phyloP scores from a whole-genome alignment of 306 rosid genomes.

The Cyamopsis tetragonoloba region DNA sequence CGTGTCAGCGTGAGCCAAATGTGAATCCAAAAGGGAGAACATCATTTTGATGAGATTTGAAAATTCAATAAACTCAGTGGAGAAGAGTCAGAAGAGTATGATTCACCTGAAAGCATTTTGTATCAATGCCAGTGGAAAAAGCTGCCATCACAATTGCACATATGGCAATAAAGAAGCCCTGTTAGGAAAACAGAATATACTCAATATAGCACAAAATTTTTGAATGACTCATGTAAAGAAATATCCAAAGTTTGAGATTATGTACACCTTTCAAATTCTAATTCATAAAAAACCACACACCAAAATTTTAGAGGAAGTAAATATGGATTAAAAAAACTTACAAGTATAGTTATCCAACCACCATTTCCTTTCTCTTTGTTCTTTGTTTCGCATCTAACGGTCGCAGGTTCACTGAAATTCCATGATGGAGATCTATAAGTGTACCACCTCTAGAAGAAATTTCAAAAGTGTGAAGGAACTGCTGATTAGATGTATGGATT shows the following conservation, averaged over 20 bases:
- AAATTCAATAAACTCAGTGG: neutral
- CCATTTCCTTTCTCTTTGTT: slow-evolving; percentile 34
- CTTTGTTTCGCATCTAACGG: slow-evolving; percentile 45
- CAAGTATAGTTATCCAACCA: slow-evolving; percentile 66
- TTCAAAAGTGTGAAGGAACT: neutral
- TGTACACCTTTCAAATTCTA: neutral
- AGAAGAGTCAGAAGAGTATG: neutral
- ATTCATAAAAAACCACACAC: neutral
- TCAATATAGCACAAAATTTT: neutral
- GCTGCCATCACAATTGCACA: slow-evolving; percentile 78
- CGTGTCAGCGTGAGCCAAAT: no score
- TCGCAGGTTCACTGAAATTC: slow-evolving; percentile 65
- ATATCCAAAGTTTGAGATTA: neutral
- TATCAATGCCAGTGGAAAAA: slow-evolving; percentile 88
- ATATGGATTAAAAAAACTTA: slow-evolving; percentile 37
- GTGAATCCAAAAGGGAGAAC: no score
- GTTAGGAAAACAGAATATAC: slow-evolving; percentile 12
- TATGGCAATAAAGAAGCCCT: slow-evolving; percentile 81
- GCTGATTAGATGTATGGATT: neutral
- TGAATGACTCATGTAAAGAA: neutral
- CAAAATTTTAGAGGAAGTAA: neutral
- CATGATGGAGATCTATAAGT: slow-evolving; percentile 20
- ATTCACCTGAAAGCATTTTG: slow-evolving; percentile 76
- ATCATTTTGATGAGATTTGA: no score
- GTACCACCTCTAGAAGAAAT: neutral